Evolutionary conservation across 768 basidiomycete genomes (phyloP).

Genomic region (Calocybe cyanea): DNA sequence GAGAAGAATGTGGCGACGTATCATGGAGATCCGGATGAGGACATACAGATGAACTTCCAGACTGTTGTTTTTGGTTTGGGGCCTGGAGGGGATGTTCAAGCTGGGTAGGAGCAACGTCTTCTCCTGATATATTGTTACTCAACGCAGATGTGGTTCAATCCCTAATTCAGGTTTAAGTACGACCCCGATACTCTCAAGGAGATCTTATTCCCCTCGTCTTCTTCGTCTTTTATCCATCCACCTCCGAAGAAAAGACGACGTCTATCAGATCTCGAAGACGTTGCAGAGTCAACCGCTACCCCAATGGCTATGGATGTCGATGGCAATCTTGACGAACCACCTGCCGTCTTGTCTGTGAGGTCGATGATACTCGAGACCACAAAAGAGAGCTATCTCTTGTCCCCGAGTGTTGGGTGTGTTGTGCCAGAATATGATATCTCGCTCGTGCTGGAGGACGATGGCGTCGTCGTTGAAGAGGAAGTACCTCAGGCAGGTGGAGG

Average conservation of each 20-base stretch:
- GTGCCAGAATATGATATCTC: conserved; percentile 31
- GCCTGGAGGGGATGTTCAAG: conserved; percentile 31
- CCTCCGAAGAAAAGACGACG: conserved; percentile 34
- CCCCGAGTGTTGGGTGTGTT: conserved; percentile 24
- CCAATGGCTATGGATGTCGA: conserved; percentile 16
- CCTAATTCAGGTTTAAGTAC: conserved; percentile 50
- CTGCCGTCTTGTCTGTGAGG: not conserved
- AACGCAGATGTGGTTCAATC: not conserved
- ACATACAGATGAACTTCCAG: conserved; percentile 38
- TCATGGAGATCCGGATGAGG: conserved; percentile 33
- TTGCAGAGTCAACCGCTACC: not conserved
- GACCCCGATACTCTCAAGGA: conserved; percentile 37
- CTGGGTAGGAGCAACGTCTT: conserved; percentile 36
- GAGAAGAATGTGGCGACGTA: conserved; percentile 23
- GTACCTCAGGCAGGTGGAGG: too few species aligned
- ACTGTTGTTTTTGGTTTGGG: conserved; percentile 48
- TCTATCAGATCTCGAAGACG: conserved; percentile 2
- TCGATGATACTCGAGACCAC: conserved; percentile 35
- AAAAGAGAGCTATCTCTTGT: conserved; percentile 37
- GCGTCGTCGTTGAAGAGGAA: conserved; percentile 6
- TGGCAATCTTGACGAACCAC: conserved; percentile 2
- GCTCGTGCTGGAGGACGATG: conserved; percentile 28
- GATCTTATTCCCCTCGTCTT: conserved; percentile 38
- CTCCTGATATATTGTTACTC: not conserved
- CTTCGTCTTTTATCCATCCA: conserved; percentile 16